phyloP scores from a whole-genome alignment of 345 rosid species.

The Populus tremula region DNA sequence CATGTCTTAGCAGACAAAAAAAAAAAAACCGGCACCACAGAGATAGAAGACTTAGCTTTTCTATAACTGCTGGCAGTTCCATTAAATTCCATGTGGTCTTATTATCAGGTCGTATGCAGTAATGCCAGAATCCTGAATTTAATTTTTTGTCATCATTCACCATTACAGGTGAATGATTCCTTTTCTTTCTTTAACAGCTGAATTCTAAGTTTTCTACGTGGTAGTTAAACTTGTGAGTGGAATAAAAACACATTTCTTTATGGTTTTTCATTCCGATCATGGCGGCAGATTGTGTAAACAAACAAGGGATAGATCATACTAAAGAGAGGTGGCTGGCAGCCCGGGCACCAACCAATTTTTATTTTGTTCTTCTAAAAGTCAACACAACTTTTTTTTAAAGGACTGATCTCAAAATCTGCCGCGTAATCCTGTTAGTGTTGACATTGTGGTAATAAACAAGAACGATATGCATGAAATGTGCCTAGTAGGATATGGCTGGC shows the following conservation, averaged over 20 bases:
- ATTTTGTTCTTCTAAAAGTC: background rate
- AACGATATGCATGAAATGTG: background rate
- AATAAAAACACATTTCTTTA: no score
- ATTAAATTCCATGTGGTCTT: background rate
- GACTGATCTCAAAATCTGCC: background rate
- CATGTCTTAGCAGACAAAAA: background rate
- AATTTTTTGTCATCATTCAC: background rate
- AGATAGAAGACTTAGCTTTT: background rate
- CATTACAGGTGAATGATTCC: background rate
- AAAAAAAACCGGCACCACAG: background rate
- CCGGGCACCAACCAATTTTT: background rate
- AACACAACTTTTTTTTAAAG: background rate
- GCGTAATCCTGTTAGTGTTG: background rate
- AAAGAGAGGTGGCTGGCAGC: no score
- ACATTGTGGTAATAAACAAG: background rate
- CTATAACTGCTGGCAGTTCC: background rate
- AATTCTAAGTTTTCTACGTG: no score
- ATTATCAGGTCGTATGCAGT: background rate
- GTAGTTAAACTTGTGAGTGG: no score
- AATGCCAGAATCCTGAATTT: background rate
- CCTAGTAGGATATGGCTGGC: background rate
- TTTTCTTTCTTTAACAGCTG: background rate
- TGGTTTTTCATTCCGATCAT: no score
- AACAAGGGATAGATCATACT: no score
- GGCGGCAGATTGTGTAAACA: no score